Evolutionary conservation across 2,329 filamentous ascomycete genomes (phyloP).

Genomic region (Didymella pinodella): DNA sequence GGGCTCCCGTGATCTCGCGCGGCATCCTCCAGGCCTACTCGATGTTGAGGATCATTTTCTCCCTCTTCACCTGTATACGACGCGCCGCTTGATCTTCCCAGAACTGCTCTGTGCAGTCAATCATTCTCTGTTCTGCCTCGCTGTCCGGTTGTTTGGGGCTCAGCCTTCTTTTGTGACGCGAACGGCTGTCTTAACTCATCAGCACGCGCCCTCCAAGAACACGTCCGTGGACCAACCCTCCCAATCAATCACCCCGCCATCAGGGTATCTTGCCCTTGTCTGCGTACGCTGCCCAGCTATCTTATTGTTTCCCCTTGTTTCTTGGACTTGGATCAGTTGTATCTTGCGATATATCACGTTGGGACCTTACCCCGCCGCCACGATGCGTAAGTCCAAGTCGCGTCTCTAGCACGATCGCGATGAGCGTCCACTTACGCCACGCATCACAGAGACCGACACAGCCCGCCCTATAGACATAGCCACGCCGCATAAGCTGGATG

Average conservation of each 20-base stretch:
- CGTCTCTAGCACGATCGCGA: slow-evolving; percentile 30
- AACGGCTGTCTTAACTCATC: slow-evolving; percentile 18
- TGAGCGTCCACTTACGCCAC: slow-evolving; percentile 30
- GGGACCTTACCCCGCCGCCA: slow-evolving; percentile 31
- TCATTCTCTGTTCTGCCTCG: slow-evolving; percentile 11
- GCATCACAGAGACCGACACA: slow-evolving; percentile 19
- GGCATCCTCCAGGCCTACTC: slow-evolving; percentile 28
- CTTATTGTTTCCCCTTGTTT: slow-evolving; percentile 3
- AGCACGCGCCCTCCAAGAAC: slow-evolving; percentile 30
- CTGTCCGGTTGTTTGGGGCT: slow-evolving; percentile 14
- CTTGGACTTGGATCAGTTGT: slow-evolving; percentile 10
- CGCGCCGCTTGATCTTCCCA: slow-evolving; percentile 25
- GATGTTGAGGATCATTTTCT: slow-evolving; percentile 19
- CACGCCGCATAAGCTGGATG: slow-evolving; percentile 7
- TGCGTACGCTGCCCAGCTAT: slow-evolving; percentile 7
- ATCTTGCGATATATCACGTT: slow-evolving; percentile 21
- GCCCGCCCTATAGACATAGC: slow-evolving; percentile 13
- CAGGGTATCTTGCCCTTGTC: slow-evolving; percentile 17
- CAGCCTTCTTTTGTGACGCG: slow-evolving; percentile 17
- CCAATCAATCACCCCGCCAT: slow-evolving; percentile 22
- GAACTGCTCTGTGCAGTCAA: slow-evolving; percentile 16
- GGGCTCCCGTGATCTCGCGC: slow-evolving; percentile 32
- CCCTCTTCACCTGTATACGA: slow-evolving; percentile 25
- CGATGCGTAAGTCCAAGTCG: slow-evolving; percentile 37
- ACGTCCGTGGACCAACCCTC: slow-evolving; percentile 23